phyloP scores from a whole-genome alignment of 2,329 filamentous ascomycete species.

The Penicillium nordicum region DNA sequence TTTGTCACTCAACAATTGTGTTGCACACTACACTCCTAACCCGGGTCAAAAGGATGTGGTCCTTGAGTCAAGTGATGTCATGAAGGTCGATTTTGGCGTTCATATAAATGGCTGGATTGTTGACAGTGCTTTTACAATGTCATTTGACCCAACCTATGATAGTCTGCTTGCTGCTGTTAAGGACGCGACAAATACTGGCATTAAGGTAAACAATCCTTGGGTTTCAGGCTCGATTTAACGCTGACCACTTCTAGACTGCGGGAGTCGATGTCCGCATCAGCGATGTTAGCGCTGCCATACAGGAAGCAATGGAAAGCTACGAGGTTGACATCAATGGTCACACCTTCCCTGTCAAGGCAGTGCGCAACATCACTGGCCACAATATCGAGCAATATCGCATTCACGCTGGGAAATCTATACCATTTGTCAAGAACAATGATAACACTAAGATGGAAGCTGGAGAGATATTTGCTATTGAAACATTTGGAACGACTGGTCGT shows the following conservation, averaged over 20 bases:
- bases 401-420: slow-evolving; percentile 56
- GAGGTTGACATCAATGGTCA: slow-evolving; percentile 55
- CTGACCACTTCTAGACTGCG: slow-evolving; percentile 39
- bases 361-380: slow-evolving; percentile 55
- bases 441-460: slow-evolving; percentile 58
- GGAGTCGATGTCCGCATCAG: slow-evolving; percentile 54
- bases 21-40: slow-evolving; percentile 57
- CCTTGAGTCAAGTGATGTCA: slow-evolving; percentile 68
- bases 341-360: slow-evolving; percentile 54
- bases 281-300: slow-evolving; percentile 57
- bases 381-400: slow-evolving; percentile 54
- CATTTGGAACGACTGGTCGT: slow-evolving; percentile 55
- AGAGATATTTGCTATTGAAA: slow-evolving; percentile 58
- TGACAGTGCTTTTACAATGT: slow-evolving; percentile 75
- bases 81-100: slow-evolving; percentile 80
- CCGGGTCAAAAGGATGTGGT: slow-evolving; percentile 65
- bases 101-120: slow-evolving; percentile 78
- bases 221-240: not conserved
- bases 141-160: slow-evolving; percentile 72
- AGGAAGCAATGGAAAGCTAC: slow-evolving; percentile 62
- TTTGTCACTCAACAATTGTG: slow-evolving; percentile 52
- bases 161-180: slow-evolving; percentile 67
- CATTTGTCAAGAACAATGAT: slow-evolving; percentile 52
- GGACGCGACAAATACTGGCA: slow-evolving; percentile 62
- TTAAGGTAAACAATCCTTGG: slow-evolving; percentile 34